Conservation (phyloP, 345 rosid species). For the Boechera retrofracta region DNA sequence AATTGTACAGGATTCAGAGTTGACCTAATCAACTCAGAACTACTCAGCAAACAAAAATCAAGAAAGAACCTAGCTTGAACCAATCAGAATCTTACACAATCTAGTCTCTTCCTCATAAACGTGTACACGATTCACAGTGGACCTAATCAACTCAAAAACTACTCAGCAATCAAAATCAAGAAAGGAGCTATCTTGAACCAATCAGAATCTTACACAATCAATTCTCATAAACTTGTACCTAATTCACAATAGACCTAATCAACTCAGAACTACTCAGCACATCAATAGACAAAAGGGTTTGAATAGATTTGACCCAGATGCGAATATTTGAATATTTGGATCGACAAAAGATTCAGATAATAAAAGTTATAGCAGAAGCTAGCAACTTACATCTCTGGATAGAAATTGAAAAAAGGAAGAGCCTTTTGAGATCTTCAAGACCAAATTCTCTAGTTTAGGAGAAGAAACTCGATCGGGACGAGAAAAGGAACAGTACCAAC, state of each 20-base stretch:
- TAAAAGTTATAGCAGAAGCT: background rate
- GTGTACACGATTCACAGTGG: background rate
- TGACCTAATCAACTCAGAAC: constrained; percentile 9
- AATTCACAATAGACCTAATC: background rate
- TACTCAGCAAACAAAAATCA: background rate
- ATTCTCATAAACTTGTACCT: background rate
- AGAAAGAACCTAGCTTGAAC: background rate
- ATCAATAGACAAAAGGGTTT: background rate
- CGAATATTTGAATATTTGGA: constrained; percentile 32
- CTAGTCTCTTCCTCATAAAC: background rate
- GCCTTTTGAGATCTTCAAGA: constrained; percentile 24
- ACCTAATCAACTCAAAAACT: constrained; percentile 10
- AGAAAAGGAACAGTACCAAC: constrained; percentile 30
- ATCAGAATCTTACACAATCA: background rate
- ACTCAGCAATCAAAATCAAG: constrained; percentile 17
- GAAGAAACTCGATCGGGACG: constrained; percentile 33
- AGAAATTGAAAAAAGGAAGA: constrained; percentile 15
- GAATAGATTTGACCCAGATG: constrained; percentile 24
- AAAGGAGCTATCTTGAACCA: constrained; percentile 1
- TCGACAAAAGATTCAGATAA: constrained; percentile 31
- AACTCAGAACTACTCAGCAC: constrained; percentile 4
- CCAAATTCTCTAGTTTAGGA: constrained; percentile 8
- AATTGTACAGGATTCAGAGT: background rate
- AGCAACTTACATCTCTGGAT: constrained; percentile 35
- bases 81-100: background rate